Base-by-base conservation (phyloP, 2,329 filamentous ascomycete genomes). In the Neocucurbitaria cava region DNA sequence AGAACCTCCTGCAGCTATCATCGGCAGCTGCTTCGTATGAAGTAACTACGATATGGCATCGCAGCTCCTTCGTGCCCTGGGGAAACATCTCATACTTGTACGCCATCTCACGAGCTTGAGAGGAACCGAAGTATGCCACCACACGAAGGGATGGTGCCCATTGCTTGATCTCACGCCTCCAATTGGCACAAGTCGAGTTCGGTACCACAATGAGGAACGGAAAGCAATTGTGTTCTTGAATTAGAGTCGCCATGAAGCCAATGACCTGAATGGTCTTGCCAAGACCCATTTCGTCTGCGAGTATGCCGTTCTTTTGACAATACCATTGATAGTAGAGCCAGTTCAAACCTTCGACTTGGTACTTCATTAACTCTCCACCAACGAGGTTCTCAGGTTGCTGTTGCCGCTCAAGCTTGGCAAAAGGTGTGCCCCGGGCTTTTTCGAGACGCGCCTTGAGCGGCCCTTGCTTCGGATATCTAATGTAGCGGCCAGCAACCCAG, bases 251-350 rank as follows among this genome's bases (percentile, higher is more conserved):
- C 56, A 98, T 83, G 58, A 96, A 85, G 2, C 88, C 86, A 56
- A 98, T 90, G 47, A 97, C 87, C 72, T 99, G 95, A 28, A 99
- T 91, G 0, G 95, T 99, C 79, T 99, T 99, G 28, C 95, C 95
- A 1, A 99, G 85, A 36, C 95, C 95, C 95, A 99, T 99, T 72
- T 99, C 95, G 70, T 99, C 95, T 0, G 95, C 95, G 6, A 98
- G 84, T 54, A 98, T 94, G 24, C 92, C 90, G 68, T 95, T 98
- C 69, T 90, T 88, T 63, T 88, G 83, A 46, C 85, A 82, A 66
- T 92, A 90, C 81, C 91, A 98, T 70, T 95, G 95, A 73, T 90
- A 93, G 54, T 96, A 88, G 2, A 99, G 84, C 93, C 95, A 99
- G 68, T 98, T 97, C 46, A 97, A 81, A 18, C 95, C 95, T 54